Conservation (phyloP, 805 yeast species). For the Nakazawaea siamensis region DNA sequence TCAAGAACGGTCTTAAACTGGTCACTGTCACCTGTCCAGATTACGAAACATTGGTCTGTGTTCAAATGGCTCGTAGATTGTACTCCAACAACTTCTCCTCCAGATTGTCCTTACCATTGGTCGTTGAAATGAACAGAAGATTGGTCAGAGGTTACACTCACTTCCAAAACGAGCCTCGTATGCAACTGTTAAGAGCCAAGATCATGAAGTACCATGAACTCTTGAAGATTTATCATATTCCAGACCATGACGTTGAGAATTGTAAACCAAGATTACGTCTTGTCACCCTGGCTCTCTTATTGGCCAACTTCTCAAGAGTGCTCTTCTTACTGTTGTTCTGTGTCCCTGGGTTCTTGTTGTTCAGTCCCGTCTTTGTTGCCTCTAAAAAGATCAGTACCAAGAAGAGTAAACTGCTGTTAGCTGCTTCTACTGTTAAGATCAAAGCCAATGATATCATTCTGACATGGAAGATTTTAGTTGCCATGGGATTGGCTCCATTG, state of each 20-base stretch:
- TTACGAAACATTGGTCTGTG: constrained; percentile 80
- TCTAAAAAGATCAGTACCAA: constrained; percentile 65
- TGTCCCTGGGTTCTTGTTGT: constrained; percentile 81
- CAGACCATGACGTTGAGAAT: constrained; percentile 53
- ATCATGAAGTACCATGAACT: constrained; percentile 65
- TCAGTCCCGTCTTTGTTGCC: constrained; percentile 80
- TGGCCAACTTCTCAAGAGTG: constrained; percentile 33
- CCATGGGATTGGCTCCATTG: constrained; percentile 83
- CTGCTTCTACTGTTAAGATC: constrained; percentile 82
- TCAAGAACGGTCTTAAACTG: constrained; percentile 67
- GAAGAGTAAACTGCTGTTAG: constrained; percentile 74
- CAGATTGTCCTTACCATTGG: constrained; percentile 68
- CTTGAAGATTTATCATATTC: constrained; percentile 38
- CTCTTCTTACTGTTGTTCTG: constrained; percentile 52
- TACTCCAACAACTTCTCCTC: constrained; percentile 71
- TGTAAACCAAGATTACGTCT: constrained; percentile 16
- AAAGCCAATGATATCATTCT: constrained; percentile 92
- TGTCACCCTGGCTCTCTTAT: constrained; percentile 17
- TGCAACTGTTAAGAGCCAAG: constrained; percentile 50
- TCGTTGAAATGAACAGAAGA: constrained; percentile 87
- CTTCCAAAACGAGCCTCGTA: constrained; percentile 60
- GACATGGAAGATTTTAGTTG: constrained; percentile 91
- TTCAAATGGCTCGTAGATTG: constrained; percentile 86
- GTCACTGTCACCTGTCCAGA: constrained; percentile 88
- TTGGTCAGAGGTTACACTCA: constrained; percentile 75